Evolutionary conservation across 2,329 filamentous ascomycete species (phyloP).

Genomic region (Xylaria sp.): DNA sequence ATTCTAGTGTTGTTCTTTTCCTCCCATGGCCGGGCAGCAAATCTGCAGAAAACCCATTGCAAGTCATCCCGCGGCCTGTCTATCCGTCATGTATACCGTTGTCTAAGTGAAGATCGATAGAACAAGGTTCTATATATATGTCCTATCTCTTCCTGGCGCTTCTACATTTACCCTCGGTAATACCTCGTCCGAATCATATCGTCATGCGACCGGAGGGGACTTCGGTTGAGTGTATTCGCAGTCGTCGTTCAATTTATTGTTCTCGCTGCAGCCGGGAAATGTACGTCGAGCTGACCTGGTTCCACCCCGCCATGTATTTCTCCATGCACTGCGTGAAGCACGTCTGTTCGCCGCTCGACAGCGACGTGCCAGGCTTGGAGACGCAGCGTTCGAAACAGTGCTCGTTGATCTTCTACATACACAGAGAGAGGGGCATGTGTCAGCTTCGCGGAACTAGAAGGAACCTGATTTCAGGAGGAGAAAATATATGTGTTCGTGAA

Average conservation of each 20-base stretch:
- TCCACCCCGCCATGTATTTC: slow-evolving; percentile 86
- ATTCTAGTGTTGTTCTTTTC: slow-evolving; percentile 39
- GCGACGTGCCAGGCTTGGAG: slow-evolving; percentile 72
- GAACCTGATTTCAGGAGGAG: background rate
- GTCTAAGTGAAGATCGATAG: background rate
- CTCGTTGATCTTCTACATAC: slow-evolving; percentile 78
- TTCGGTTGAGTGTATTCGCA: background rate
- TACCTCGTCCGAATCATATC: background rate
- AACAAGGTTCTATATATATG: background rate
- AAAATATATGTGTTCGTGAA: background rate
- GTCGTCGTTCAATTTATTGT: slow-evolving; percentile 43
- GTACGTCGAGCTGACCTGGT: slow-evolving; percentile 76
- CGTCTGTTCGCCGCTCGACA: slow-evolving; percentile 74
- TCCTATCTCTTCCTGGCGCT: background rate
- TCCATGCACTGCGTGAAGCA: slow-evolving; percentile 84
- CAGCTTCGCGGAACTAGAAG: background rate
- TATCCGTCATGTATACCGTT: slow-evolving; percentile 3
- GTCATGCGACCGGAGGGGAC: background rate
- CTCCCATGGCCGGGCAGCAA: background rate
- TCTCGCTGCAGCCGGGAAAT: slow-evolving; percentile 72
- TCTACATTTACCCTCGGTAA: background rate
- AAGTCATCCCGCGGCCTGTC: background rate
- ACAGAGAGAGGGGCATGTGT: slow-evolving; percentile 9
- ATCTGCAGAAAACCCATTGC: background rate
- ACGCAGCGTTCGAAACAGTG: slow-evolving; percentile 85